Conservation (phyloP, 805 yeast species). For the Ogataea nonfermentans region DNA sequence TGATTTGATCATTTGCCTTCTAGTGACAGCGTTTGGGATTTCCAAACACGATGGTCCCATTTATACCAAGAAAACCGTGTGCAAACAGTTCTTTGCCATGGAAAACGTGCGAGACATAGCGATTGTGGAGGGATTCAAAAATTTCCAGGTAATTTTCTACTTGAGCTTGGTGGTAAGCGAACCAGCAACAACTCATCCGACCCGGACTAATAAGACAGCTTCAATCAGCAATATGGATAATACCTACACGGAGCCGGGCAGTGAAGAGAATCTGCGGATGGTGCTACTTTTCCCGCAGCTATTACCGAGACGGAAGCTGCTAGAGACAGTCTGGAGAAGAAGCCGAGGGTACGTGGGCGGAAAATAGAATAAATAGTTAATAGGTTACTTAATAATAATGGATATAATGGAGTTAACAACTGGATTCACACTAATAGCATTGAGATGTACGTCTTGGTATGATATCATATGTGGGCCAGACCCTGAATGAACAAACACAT, state of each 20-base stretch:
- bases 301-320: constrained; percentile 30
- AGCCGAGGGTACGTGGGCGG: constrained; percentile 18
- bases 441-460: too few species aligned
- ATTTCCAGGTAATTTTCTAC: constrained; percentile 64
- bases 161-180: constrained; percentile 55
- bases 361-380: not conserved
- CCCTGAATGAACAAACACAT: not conserved
- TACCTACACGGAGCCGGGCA: not conserved
- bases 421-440: too few species aligned
- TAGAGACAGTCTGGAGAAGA: constrained; percentile 31
- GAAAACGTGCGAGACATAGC: constrained; percentile 60
- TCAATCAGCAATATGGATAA: not conserved
- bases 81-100: constrained; percentile 50
- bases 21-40: constrained; percentile 4
- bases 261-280: constrained; percentile 22
- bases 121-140: constrained; percentile 73
- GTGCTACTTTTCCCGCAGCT: constrained; percentile 32
- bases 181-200: constrained; percentile 4
- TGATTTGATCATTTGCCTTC: constrained; percentile 9
- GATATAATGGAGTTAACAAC: not conserved
- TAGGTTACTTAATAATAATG: constrained; percentile 1
- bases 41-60: constrained; percentile 4
- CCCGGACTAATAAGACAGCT: not conserved
- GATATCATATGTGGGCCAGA: not conserved
- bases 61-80: constrained; percentile 6